Evolutionary conservation across 2,329 filamentous ascomycete species (phyloP), one percentile per base, ranked within the genome.

Genomic region (Cytospora schulzeri): DNA sequence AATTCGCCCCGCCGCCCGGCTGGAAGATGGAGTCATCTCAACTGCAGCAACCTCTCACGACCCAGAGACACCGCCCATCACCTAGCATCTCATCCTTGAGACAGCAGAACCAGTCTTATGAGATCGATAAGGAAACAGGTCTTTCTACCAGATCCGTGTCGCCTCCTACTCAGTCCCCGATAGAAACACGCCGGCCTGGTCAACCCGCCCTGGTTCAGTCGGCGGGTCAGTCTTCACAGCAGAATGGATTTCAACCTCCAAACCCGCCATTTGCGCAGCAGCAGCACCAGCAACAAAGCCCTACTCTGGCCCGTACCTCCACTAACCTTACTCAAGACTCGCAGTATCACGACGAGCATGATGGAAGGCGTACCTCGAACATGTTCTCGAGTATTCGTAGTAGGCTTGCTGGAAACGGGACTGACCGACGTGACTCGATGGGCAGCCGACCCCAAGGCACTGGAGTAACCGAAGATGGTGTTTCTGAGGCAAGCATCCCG

Each of bases 11-110:
- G 38, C 76, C 70, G 31, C 74, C 81, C 3, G 76, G 76, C 22
- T 87, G 84, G 84, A 83, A 80, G 57, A 72, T 84, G 7, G 79
- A 86, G 67, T 83, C 85, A 72, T 86, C 84, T 12, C 78, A 83
- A 64, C 74, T 87, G 41, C 74, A 79, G 1, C 79, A 83, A 67
- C 85, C 85, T 29, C 75, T 86, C 8, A 74, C 79, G 22, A 70
- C 75, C 4, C 71, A 76, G 3, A 75, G 76, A 24, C 75, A 77
- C 53, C 74, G 76, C 14, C 67, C 73, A 7, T 75, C 75, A 12
- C 70, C 74, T 0, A 72, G 71, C 56, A 71, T 73, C 22, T 66
- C 68, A 24, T 64, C 48, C 48, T 58, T 54, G 61, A 72, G 69
- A 31, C 67, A 73, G 33, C 66, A 72, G 61, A 77, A 75, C 52